phyloP scores from a whole-genome alignment of 139 green algal species.

The Chlamydomonas incerta region DNA sequence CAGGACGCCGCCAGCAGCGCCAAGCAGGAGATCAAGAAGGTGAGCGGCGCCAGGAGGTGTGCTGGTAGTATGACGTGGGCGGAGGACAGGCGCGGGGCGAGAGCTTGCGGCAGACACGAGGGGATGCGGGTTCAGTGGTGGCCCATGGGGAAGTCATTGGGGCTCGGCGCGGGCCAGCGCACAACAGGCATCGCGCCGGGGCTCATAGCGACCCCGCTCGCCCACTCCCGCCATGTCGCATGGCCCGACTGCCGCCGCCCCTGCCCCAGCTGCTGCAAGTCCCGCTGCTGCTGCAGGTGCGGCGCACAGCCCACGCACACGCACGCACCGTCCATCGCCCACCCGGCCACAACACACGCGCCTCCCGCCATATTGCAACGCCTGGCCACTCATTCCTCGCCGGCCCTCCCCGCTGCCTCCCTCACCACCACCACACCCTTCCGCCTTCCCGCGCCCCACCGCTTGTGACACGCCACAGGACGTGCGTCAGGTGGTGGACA shows the following conservation, averaged over 20 bases:
- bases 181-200: too few relatives aligned
- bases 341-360: background rate
- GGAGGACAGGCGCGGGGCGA: too few relatives aligned
- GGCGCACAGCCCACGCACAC: background rate
- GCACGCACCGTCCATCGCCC: background rate
- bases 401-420: background rate
- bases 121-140: too few relatives aligned
- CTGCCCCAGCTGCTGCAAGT: conserved; percentile 4
- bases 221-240: too few relatives aligned
- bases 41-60: background rate
- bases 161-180: too few relatives aligned
- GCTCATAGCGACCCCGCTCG: too few relatives aligned
- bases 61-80: too few relatives aligned
- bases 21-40: conserved; percentile 14
- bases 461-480: conserved; percentile 17
- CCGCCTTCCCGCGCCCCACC: too few relatives aligned
- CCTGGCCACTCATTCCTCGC: background rate
- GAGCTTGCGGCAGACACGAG: too few relatives aligned
- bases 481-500: background rate
- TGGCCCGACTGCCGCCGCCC: too few relatives aligned
- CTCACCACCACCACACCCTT: too few relatives aligned
- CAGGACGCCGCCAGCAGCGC: background rate
- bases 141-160: too few relatives aligned
- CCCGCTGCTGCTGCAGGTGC: conserved; percentile 13
- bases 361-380: background rate